Conservation (phyloP, 2,329 filamentous ascomycete genomes). For the Paraconiothyrium brasiliense region DNA sequence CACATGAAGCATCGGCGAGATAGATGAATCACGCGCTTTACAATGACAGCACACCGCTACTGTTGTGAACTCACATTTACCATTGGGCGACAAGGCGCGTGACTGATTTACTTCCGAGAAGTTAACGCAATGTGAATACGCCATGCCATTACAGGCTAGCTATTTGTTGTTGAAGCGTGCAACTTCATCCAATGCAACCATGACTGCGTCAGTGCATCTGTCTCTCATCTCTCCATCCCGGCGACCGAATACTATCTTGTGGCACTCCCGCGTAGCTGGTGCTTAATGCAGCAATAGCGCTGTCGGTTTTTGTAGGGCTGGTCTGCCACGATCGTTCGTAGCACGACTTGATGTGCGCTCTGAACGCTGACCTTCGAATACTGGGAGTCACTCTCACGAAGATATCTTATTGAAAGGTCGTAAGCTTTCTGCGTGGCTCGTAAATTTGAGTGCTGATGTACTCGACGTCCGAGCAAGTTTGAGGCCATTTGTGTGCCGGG, state of each 20-base stretch:
- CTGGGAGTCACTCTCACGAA: neutral
- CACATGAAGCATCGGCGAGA: neutral
- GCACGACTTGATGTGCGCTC: neutral
- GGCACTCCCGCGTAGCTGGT: neutral
- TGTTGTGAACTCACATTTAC: constrained; percentile 1
- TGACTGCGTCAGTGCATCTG: neutral
- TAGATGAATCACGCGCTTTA: neutral
- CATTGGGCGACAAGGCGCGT: neutral
- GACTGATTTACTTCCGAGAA: neutral
- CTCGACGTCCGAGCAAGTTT: neutral
- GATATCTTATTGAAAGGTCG: neutral
- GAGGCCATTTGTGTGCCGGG: neutral
- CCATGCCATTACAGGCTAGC: neutral
- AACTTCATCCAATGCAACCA: constrained; percentile 4
- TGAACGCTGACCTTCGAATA: neutral
- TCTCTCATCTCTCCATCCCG: neutral
- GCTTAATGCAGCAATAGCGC: neutral
- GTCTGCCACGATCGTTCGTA: neutral
- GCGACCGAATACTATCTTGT: neutral
- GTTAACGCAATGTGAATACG: neutral
- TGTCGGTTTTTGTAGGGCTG: neutral
- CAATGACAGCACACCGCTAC: neutral
- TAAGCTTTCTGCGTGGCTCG: neutral
- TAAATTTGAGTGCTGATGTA: neutral
- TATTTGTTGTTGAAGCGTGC: neutral